These are phyloP conservation scores for Suhomyces ambrosiae DNA, from an alignment of 1,139 yeast genomes.

Conservation along the genomic window DNA sequence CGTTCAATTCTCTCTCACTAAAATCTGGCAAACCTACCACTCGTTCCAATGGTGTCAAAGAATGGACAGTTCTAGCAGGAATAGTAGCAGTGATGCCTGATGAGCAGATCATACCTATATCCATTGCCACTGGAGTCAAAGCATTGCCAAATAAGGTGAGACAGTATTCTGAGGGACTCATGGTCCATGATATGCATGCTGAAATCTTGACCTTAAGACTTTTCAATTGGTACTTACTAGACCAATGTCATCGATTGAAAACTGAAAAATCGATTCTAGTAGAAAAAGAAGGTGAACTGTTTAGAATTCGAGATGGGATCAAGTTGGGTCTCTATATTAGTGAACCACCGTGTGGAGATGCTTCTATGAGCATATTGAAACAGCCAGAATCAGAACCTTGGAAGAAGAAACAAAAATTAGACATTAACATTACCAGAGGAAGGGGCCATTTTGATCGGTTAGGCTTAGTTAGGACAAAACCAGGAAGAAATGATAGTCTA, in stretches of 20 bases:
- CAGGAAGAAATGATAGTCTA: slow-evolving; percentile 80
- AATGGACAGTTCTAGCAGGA: slow-evolving; percentile 87
- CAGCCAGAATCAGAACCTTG: slow-evolving; percentile 18
- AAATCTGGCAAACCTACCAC: slow-evolving; percentile 57
- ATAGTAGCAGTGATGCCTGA: slow-evolving; percentile 50
- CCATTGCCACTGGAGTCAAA: slow-evolving; percentile 83
- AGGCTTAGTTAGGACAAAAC: slow-evolving; percentile 84
- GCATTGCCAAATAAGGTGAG: slow-evolving; percentile 57
- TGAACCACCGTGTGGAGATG: slow-evolving; percentile 93
- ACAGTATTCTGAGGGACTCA: slow-evolving; percentile 51
- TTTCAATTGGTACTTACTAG: slow-evolving; percentile 53
- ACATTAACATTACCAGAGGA: slow-evolving; percentile 48
- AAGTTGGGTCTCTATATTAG: slow-evolving; percentile 66
- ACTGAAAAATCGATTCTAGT: slow-evolving; percentile 19
- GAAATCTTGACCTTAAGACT: slow-evolving; percentile 74
- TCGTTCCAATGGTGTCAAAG: slow-evolving; percentile 64
- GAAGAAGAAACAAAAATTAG: slow-evolving; percentile 13
- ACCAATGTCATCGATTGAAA: slow-evolving; percentile 23
- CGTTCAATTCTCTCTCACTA: slow-evolving; percentile 22
- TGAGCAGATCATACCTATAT: slow-evolving; percentile 36
- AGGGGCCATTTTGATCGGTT: slow-evolving; percentile 56
- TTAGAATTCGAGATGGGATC: slow-evolving; percentile 33
- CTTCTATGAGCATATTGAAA: slow-evolving; percentile 54
- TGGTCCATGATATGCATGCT: slow-evolving; percentile 89
- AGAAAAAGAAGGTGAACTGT: slow-evolving; percentile 22